Percentiles rank a stretch among this genome's conserved stretches.
phyloP scores from a whole-genome alignment of 768 basidiomycete genomes.

The Dictyophora rubrovolvata region DNA sequence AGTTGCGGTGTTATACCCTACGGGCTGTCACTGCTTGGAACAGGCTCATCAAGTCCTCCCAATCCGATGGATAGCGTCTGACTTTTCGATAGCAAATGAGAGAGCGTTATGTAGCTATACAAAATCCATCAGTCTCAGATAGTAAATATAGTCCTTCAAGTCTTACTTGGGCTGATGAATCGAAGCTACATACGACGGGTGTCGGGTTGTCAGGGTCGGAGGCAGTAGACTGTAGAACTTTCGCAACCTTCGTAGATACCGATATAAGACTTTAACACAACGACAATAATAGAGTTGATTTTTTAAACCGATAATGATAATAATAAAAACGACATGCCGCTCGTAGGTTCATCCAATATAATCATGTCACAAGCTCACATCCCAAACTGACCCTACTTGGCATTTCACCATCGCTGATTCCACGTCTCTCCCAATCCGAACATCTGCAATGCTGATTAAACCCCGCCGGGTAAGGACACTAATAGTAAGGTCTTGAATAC shows the following conservation, averaged over 20 bases:
- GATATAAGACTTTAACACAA: conserved; percentile 62
- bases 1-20: conserved; percentile 85
- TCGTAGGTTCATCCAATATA: conserved; percentile 81
- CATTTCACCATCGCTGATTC: conserved; percentile 89
- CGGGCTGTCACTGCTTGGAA: conserved; percentile 49
- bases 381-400: conserved; percentile 86
- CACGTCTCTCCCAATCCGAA: conserved; percentile 69
- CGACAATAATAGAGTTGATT: not conserved
- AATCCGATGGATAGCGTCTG: conserved; percentile 70
- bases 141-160: not conserved
- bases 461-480: conserved; percentile 69
- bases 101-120: conserved; percentile 70
- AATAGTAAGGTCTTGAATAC: conserved; percentile 7
- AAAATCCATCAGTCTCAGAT: not conserved
- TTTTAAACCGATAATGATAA: conserved; percentile 6
- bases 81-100: conserved; percentile 69
- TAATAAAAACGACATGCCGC: conserved; percentile 27
- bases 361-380: conserved; percentile 81
- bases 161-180: conserved; percentile 78
- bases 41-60: conserved; percentile 62
- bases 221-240: conserved; percentile 66
- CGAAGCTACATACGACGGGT: conserved; percentile 73
- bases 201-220: conserved; percentile 58
- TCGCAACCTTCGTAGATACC: conserved; percentile 71
- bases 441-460: conserved; percentile 55